Conservation (phyloP, 1,139 yeast genomes). For the Debaryomyces nepalensis region DNA sequence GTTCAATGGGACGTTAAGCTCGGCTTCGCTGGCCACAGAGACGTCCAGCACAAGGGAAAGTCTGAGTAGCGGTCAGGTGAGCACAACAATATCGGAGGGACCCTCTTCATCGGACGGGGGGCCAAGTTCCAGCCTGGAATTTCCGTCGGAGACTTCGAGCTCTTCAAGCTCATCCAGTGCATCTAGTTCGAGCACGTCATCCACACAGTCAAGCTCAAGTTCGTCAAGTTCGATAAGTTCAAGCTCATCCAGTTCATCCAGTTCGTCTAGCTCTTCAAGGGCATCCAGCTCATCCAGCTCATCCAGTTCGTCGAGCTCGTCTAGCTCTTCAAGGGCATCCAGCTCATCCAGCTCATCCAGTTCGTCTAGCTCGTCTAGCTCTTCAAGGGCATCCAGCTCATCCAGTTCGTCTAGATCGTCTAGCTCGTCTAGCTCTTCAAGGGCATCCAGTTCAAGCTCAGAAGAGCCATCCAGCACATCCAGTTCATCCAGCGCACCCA, state of each 20-base stretch:
- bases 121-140: too few species aligned
- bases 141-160: neutral
- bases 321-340: neutral
- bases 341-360: neutral
- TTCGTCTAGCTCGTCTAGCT: neutral
- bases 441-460: neutral
- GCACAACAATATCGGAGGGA: too few species aligned
- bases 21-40: too few species aligned
- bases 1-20: neutral
- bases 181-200: neutral
- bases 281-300: neutral
- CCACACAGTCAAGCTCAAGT: neutral
- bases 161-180: neutral
- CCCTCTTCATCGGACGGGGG: too few species aligned
- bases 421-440: neutral
- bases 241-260: neutral
- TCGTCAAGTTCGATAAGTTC: neutral
- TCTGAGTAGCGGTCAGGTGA: too few species aligned
- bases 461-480: constrained; percentile 6
- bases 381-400: neutral
- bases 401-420: neutral
- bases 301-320: neutral
- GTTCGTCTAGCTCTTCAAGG: neutral
- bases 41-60: neutral
- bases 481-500: neutral